These are phyloP conservation scores for Geranomyces michiganensis DNA, from an alignment of 192 early-diverging fungal genomes.

Conservation along the genomic window DNA sequence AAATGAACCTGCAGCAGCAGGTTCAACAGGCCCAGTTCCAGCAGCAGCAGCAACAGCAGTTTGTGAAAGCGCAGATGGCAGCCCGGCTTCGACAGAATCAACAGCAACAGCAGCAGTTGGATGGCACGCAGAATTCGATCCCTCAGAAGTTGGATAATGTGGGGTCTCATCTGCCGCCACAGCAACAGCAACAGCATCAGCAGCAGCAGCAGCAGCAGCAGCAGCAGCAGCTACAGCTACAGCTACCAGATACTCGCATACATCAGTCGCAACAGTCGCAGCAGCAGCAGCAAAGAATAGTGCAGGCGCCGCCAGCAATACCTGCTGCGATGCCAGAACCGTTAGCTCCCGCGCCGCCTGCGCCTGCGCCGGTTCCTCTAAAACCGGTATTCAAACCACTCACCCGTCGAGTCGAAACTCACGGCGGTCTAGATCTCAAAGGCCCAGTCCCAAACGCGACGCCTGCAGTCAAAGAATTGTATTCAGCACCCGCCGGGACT, in stretches of 20 bases:
- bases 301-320: neutral
- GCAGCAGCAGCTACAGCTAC: slow-evolving; percentile 16
- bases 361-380: neutral
- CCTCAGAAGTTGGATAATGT: neutral
- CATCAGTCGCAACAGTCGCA: neutral
- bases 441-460: slow-evolving; percentile 30
- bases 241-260: neutral
- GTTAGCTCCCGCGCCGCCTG: neutral
- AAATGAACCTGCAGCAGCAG: neutral
- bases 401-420: slow-evolving; percentile 71
- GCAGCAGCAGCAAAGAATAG: neutral
- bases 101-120: slow-evolving; percentile 2
- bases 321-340: neutral
- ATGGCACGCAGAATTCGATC: neutral
- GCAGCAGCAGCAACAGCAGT: slow-evolving; percentile 10
- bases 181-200: neutral
- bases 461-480: slow-evolving; percentile 23
- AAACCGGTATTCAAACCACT: slow-evolving; percentile 55
- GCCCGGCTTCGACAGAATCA: neutral
- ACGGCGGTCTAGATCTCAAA: slow-evolving; percentile 76
- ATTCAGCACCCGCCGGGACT: neutral
- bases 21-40: slow-evolving; percentile 4
- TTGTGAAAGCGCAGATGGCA: neutral
- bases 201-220: slow-evolving; percentile 9
- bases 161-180: neutral